A percentile compares a stretch with the other conserved stretches of the same genome.
These are phyloP conservation scores for Camelina sativa DNA, from an alignment of 345 rosid genomes.

Conservation along the genomic window DNA sequence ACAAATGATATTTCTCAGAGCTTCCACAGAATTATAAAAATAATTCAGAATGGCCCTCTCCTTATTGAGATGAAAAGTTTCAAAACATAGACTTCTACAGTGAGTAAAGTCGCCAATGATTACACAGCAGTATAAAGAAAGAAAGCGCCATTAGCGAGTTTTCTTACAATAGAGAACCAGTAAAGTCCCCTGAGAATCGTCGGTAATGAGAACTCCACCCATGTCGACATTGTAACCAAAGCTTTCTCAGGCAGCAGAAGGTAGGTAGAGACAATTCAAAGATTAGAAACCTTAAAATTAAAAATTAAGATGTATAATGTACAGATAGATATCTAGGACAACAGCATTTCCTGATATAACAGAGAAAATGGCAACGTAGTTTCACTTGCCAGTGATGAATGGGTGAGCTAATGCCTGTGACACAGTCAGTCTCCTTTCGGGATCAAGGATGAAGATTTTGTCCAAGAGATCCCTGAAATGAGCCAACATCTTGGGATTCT, in stretches of 20 bases:
- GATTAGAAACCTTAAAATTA: conserved; percentile 71
- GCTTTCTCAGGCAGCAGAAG: conserved; percentile 72
- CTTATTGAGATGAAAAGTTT: conserved; percentile 35
- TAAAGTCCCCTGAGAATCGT: conserved; percentile 82
- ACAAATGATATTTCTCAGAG: conserved; percentile 1
- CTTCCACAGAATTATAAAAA: background rate
- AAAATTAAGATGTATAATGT: conserved; percentile 59
- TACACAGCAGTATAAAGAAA: conserved; percentile 50
- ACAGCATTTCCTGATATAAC: conserved; percentile 78
- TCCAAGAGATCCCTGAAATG: conserved; percentile 94
- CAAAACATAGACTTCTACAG: conserved; percentile 48
- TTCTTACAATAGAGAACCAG: conserved; percentile 97
- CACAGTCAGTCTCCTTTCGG: conserved; percentile 94
- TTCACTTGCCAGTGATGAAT: conserved; percentile 99
- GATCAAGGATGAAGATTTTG: conserved; percentile 93
- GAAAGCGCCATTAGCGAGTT: conserved; percentile 81
- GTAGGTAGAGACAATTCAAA: conserved; percentile 68
- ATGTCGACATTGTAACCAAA: conserved; percentile 53
- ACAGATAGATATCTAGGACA: conserved; percentile 67
- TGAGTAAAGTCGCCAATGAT: conserved; percentile 54
- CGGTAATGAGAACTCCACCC: conserved; percentile 67
- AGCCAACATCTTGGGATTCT: conserved; percentile 93
- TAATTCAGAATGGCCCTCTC: conserved; percentile 35
- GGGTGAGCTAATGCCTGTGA: conserved; percentile 92
- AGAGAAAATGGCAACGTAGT: conserved; percentile 64